Conservation (phyloP, 306 rosid genomes). For the Prunus mume region DNA sequence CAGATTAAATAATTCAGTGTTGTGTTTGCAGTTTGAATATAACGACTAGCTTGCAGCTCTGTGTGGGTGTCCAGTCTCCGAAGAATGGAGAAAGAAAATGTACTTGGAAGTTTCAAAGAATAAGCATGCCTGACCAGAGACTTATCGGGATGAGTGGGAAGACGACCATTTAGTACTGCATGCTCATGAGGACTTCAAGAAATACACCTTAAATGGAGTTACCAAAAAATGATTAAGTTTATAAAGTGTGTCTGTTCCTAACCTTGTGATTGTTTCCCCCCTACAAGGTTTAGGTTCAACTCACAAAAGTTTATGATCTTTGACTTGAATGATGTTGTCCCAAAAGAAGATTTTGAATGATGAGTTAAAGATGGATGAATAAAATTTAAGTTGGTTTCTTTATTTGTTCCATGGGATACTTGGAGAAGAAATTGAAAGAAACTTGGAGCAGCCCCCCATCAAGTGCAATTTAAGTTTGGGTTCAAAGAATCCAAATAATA, state of each 20-base stretch:
- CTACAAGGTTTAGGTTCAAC: not conserved
- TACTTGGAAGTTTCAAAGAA: constrained; percentile 19
- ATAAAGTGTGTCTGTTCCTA: not conserved
- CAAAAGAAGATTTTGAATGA: too few relatives aligned
- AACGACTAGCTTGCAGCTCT: constrained; percentile 53
- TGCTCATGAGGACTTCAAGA: constrained; percentile 46
- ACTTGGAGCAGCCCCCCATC: too few relatives aligned
- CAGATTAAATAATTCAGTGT: not conserved
- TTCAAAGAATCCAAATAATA: too few relatives aligned
- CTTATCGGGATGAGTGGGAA: constrained; percentile 70
- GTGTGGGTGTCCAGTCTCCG: constrained; percentile 42
- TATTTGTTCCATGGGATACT: not conserved
- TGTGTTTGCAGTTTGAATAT: constrained; percentile 54
- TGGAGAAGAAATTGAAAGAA: not conserved
- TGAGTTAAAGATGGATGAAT: not conserved
- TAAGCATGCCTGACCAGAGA: constrained; percentile 26
- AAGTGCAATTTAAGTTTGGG: too few relatives aligned
- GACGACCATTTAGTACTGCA: constrained; percentile 46
- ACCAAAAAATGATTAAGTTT: not conserved
- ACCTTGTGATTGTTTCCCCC: not conserved
- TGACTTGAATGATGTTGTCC: not conserved
- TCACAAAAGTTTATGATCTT: not conserved
- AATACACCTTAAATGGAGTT: not conserved
- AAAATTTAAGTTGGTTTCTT: not conserved
- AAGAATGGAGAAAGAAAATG: constrained; percentile 69